Conservation (phyloP, 192 early-diverging fungal genomes). For the Linnemannia schmuckeri region DNA sequence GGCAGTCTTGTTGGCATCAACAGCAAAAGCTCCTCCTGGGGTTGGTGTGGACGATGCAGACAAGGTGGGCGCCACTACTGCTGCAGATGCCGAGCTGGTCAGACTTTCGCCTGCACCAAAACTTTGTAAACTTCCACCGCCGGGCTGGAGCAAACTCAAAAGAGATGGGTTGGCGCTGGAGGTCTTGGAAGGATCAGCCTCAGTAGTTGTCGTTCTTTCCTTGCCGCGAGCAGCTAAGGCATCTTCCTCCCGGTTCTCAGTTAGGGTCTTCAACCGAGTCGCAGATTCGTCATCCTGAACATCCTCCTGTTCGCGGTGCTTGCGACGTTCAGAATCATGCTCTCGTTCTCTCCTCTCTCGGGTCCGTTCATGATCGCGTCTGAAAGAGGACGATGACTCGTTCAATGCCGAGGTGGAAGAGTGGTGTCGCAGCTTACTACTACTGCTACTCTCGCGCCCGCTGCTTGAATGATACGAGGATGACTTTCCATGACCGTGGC, state of each 20-base stretch:
- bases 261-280: neutral
- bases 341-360: constrained; percentile 21
- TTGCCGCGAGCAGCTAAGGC: neutral
- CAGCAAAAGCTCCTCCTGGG: neutral
- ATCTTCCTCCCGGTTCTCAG: neutral
- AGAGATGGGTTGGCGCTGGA: constrained; percentile 12
- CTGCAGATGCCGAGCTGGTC: neutral
- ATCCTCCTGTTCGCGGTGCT: constrained; percentile 14
- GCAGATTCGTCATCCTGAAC: neutral
- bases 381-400: constrained; percentile 39
- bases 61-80: neutral
- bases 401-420: constrained; percentile 35
- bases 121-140: neutral
- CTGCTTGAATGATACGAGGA: constrained; percentile 46
- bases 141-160: constrained; percentile 15
- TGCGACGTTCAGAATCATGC: constrained; percentile 24
- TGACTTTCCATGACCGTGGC: constrained; percentile 36
- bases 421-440: constrained; percentile 50
- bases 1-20: neutral
- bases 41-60: neutral
- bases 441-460: constrained; percentile 29
- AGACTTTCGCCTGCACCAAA: constrained; percentile 2
- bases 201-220: neutral
- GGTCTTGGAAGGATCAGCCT: neutral
- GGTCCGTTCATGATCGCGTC: constrained; percentile 26